A percentile compares a stretch with the other conserved stretches of the same genome.
Evolutionary conservation across 345 rosid species (phyloP).

Genomic region (Tarenaya hassleriana): DNA sequence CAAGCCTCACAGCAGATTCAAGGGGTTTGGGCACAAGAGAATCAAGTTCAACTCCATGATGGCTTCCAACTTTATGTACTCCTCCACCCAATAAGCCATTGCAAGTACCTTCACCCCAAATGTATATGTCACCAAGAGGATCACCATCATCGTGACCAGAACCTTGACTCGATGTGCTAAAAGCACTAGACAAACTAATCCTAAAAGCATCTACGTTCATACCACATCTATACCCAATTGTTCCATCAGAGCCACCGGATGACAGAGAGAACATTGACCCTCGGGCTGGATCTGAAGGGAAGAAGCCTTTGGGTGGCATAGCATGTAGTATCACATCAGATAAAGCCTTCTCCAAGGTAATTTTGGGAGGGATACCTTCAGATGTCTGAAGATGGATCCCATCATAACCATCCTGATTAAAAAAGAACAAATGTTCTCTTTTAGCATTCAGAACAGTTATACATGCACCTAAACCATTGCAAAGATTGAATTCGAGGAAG

Average conservation of each 20-base stretch:
- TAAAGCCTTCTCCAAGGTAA: constrained; percentile 50
- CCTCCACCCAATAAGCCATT: constrained; percentile 74
- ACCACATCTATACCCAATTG: constrained; percentile 40
- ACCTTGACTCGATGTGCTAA: constrained; percentile 76
- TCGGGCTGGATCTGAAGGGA: constrained; percentile 56
- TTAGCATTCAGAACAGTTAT: constrained; percentile 11
- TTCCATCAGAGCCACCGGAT: constrained; percentile 70
- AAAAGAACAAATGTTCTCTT: constrained; percentile 21
- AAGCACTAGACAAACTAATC: constrained; percentile 78
- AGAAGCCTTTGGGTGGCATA: constrained; percentile 47
- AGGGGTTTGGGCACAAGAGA: constrained; percentile 64
- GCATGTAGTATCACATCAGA: constrained; percentile 55
- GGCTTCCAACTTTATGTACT: constrained; percentile 40
- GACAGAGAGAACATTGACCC: constrained; percentile 60
- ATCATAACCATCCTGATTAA: constrained; percentile 47
- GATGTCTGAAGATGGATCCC: constrained; percentile 51
- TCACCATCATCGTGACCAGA: constrained; percentile 80
- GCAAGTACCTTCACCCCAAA: constrained; percentile 79
- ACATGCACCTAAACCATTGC: constrained; percentile 12
- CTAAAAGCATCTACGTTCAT: constrained; percentile 59
- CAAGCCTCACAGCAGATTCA: constrained; percentile 67
- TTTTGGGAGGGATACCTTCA: constrained; percentile 56
- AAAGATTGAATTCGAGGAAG: background rate
- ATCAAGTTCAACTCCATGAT: constrained; percentile 43
- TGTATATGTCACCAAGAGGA: constrained; percentile 70